phyloP scores from a whole-genome alignment of 2,329 filamentous ascomycete species.

The Pyrenophora seminiperda region DNA sequence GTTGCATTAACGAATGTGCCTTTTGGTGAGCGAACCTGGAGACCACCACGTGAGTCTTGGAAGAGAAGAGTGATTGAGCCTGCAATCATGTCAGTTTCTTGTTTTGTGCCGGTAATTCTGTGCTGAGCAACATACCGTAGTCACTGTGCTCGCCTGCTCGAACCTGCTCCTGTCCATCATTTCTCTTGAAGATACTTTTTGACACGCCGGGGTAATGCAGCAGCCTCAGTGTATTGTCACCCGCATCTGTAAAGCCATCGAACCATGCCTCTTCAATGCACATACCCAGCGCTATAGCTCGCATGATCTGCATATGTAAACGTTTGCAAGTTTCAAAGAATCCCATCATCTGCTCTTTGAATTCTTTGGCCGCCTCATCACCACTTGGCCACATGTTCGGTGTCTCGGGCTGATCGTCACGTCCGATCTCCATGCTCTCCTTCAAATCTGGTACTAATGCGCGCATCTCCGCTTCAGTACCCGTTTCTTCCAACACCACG shows the following conservation, averaged over 20 bases:
- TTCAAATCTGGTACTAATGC: slow-evolving; percentile 54
- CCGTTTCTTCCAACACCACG: slow-evolving; percentile 43
- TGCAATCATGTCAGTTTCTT: slow-evolving; percentile 22
- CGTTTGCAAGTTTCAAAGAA: slow-evolving; percentile 78
- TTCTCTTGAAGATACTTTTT: slow-evolving; percentile 67
- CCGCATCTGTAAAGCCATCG: slow-evolving; percentile 69
- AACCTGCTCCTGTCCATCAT: slow-evolving; percentile 73
- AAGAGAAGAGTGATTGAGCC: slow-evolving; percentile 50
- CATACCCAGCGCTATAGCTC: slow-evolving; percentile 82
- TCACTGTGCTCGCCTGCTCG: slow-evolving; percentile 79
- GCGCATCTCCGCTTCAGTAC: slow-evolving; percentile 45
- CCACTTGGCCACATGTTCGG: slow-evolving; percentile 79
- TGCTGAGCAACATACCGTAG: slow-evolving; percentile 51
- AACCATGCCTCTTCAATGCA: slow-evolving; percentile 74
- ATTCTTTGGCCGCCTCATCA: slow-evolving; percentile 61
- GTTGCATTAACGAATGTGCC: slow-evolving; percentile 82
- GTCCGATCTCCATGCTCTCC: slow-evolving; percentile 66
- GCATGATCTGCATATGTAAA: slow-evolving; percentile 79
- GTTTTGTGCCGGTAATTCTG: fast-evolving
- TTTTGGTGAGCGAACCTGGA: slow-evolving; percentile 70
- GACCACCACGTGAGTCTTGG: slow-evolving; percentile 61
- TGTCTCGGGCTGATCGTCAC: slow-evolving; percentile 63
- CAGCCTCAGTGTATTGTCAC: slow-evolving; percentile 63
- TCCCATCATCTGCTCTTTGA: slow-evolving; percentile 72
- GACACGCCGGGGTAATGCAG: slow-evolving; percentile 76